Evolutionary conservation across 371 early-diverging fungal genomes (phyloP).

Genomic region (Entomophthora muscae): DNA sequence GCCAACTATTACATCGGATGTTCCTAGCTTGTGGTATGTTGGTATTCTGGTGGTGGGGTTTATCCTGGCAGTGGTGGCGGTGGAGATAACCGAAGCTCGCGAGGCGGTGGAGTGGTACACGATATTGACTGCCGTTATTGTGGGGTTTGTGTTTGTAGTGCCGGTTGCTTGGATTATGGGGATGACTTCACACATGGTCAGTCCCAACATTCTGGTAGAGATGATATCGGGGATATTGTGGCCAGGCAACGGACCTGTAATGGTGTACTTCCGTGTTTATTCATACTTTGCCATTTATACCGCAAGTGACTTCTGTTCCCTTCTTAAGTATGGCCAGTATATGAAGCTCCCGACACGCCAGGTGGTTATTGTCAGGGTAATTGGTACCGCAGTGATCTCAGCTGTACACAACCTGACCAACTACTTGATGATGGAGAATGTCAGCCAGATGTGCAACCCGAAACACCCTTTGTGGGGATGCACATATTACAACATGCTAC

Average conservation of each 20-base stretch:
- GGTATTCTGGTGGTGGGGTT: background rate
- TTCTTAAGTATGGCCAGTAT: slow-evolving; percentile 32
- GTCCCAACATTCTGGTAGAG: slow-evolving; percentile 24
- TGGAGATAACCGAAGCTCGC: background rate
- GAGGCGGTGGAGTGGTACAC: slow-evolving; percentile 30
- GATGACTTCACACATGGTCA: slow-evolving; percentile 15
- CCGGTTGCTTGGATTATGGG: slow-evolving; percentile 47
- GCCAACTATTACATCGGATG: slow-evolving; percentile 19
- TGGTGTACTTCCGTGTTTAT: slow-evolving; percentile 45
- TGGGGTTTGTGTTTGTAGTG: slow-evolving; percentile 39
- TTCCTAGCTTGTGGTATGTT: slow-evolving; percentile 1
- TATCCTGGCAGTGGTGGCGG: background rate
- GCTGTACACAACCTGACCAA: slow-evolving; percentile 28
- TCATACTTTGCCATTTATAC: slow-evolving; percentile 30
- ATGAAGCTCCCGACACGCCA: slow-evolving; percentile 46
- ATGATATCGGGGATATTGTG: slow-evolving; percentile 39
- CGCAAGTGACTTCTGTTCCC: slow-evolving; percentile 11
- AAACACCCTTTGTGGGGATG: slow-evolving; percentile 16
- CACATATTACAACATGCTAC: slow-evolving; percentile 15
- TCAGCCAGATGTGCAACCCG: slow-evolving; percentile 25
- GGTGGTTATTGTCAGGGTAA: slow-evolving; percentile 32
- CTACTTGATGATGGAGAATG: slow-evolving; percentile 26
- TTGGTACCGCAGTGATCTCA: slow-evolving; percentile 34
- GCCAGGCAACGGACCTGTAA: slow-evolving; percentile 41
- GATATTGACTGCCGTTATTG: slow-evolving; percentile 34